These are phyloP conservation scores for Hirsutella minnesotensis DNA, from an alignment of 2,329 filamentous ascomycete genomes.

Conservation along the genomic window DNA sequence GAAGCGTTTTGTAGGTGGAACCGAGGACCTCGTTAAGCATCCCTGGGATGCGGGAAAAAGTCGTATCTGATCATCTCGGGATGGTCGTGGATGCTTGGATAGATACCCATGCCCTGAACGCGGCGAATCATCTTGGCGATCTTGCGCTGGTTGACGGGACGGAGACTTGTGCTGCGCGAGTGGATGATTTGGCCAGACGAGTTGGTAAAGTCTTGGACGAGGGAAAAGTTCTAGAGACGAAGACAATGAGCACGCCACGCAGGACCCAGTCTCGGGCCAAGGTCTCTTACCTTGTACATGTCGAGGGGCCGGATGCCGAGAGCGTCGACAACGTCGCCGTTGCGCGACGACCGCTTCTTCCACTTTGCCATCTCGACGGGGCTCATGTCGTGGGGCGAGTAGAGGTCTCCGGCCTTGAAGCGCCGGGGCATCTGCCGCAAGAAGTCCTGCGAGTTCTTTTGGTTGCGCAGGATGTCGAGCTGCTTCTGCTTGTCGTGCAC, in stretches of 20 bases:
- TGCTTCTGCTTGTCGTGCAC: slow-evolving; percentile 18
- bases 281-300: slow-evolving; percentile 68
- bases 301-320: slow-evolving; percentile 69
- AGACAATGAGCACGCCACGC: background rate
- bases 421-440: slow-evolving; percentile 54
- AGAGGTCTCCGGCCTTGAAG: slow-evolving; percentile 73
- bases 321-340: slow-evolving; percentile 65
- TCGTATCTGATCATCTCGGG: slow-evolving; percentile 58
- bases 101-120: slow-evolving; percentile 78
- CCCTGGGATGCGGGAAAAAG: slow-evolving; percentile 15
- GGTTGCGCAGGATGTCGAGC: slow-evolving; percentile 25
- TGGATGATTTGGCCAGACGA: slow-evolving; percentile 76
- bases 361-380: slow-evolving; percentile 72
- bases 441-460: slow-evolving; percentile 37
- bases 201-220: slow-evolving; percentile 83
- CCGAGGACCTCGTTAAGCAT: background rate
- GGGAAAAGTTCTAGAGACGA: slow-evolving; percentile 65
- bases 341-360: slow-evolving; percentile 46
- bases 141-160: slow-evolving; percentile 82
- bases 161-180: slow-evolving; percentile 62
- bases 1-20: slow-evolving; percentile 4
- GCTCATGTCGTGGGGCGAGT: slow-evolving; percentile 79
- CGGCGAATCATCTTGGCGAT: slow-evolving; percentile 87
- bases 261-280: no score
- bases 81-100: slow-evolving; percentile 84